Percentiles rank a stretch among this genome's conserved stretches.
Conservation (phyloP, 306 rosid genomes). For the Citrullus colocynthis region DNA sequence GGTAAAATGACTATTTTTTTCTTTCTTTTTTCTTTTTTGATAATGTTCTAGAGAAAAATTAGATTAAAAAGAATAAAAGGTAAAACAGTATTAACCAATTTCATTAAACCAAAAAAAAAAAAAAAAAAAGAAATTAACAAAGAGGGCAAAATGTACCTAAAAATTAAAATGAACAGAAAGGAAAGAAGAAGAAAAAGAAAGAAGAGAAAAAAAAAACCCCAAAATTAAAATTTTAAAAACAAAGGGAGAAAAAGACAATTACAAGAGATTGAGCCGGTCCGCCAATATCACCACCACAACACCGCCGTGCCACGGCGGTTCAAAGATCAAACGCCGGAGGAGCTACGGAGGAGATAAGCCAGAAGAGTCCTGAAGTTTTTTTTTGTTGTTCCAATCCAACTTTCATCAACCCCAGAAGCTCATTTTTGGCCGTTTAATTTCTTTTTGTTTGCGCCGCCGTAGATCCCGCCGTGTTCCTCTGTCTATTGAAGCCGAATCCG, state of each 20-base stretch:
- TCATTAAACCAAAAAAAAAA: background rate
- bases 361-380: background rate
- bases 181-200: background rate
- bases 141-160: slow-evolving; percentile 1
- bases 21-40: background rate
- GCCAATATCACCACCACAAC: slow-evolving; percentile 14
- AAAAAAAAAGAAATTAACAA: background rate
- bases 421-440: background rate
- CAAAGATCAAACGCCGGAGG: slow-evolving; percentile 1
- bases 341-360: background rate
- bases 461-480: background rate
- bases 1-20: background rate
- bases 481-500: background rate
- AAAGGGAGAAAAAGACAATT: background rate
- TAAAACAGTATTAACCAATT: background rate
- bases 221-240: background rate
- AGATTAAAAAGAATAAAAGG: background rate
- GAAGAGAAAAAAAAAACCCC: background rate
- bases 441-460: background rate
- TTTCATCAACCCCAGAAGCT: background rate
- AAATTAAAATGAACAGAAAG: background rate
- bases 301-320: background rate
- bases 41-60: background rate
- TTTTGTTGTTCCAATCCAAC: background rate
- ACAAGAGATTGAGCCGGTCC: slow-evolving; percentile 17